These are phyloP conservation scores for Epichloe amarillans DNA, from an alignment of 2,329 filamentous ascomycete species.

Conservation along the genomic window DNA sequence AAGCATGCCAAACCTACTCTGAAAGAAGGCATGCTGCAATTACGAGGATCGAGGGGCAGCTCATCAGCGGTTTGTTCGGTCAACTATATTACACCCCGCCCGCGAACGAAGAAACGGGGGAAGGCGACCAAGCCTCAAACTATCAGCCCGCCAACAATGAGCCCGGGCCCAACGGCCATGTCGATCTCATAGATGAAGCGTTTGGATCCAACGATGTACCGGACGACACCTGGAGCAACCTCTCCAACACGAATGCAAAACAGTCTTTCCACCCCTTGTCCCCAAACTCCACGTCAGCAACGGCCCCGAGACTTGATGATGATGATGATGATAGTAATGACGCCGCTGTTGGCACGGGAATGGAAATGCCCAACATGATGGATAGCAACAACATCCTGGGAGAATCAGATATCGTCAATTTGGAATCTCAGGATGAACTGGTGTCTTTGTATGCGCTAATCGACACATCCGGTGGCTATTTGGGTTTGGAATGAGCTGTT, in stretches of 20 bases:
- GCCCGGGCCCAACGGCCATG: background rate
- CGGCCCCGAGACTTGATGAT: background rate
- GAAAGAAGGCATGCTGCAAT: conserved; percentile 10
- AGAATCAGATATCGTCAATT: background rate
- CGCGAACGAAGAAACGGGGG: background rate
- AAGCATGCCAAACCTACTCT: conserved; percentile 11
- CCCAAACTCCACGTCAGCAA: background rate
- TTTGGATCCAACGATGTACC: background rate
- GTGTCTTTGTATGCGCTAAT: conserved; percentile 2
- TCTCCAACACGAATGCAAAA: background rate
- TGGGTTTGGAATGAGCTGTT: background rate
- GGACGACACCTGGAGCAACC: background rate
- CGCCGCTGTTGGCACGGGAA: background rate
- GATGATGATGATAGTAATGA: background rate
- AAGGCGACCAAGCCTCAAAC: background rate
- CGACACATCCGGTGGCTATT: background rate
- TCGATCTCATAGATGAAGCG: background rate
- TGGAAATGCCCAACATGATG: background rate
- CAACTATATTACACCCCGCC: conserved; percentile 9
- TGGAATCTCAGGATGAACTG: background rate
- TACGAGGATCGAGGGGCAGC: conserved; percentile 11
- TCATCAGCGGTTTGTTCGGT: conserved; percentile 14
- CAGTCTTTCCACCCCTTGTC: background rate
- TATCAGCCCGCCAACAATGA: background rate
- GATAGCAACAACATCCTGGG: background rate